Base-by-base conservation (phyloP, 1,284 basidiomycete genomes). In the Pascua guehoae region DNA sequence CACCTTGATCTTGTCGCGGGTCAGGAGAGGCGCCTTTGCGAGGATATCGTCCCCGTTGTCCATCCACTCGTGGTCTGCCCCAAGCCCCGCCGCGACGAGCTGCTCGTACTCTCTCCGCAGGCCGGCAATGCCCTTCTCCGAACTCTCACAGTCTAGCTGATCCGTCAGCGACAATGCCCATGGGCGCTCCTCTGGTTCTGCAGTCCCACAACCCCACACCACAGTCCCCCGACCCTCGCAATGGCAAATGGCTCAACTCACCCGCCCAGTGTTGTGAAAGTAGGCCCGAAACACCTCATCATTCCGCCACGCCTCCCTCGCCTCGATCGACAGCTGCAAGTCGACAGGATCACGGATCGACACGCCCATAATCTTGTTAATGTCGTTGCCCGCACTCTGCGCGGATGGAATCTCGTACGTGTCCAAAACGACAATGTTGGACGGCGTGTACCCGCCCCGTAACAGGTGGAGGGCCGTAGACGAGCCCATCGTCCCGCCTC, bases 401-500 rank as follows among this genome's bases (percentile, higher is more conserved):
- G 61, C 57, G 14, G 65, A 66, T 5, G 76, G 75, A 37, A 68
- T 64, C n/a, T 57, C 58, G 46, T 70, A 76, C 10, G 54, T 53
- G 57, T 78, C 76, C 38, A 75, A 58, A 16, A 75, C 55, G 9
- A 57, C 64, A 38, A 78, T 62, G 54, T 76, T 61, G 8, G 8
- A 12, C 9, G 58, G 54, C 14, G 58, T 68, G 61, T 74, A 76
- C 2, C 74, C 74, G 40, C 58, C 48, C 4, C 72, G 62, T 9
- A 66, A 53, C 0, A 78, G 68, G 47, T 74, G 70, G 12, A 76
- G 62, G 1, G 76, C 76, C 0, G 76, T 76, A 0, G 73, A 75
- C 8, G 68, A 70, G 0, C 73, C 75, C 24, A 77, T 66, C 1
- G 73, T 75, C 3, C 74, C 74, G 12, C 66, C 71, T 17, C 72